Base-by-base conservation (phyloP, 2,329 filamentous ascomycete genomes). In the Alternaria atra region DNA sequence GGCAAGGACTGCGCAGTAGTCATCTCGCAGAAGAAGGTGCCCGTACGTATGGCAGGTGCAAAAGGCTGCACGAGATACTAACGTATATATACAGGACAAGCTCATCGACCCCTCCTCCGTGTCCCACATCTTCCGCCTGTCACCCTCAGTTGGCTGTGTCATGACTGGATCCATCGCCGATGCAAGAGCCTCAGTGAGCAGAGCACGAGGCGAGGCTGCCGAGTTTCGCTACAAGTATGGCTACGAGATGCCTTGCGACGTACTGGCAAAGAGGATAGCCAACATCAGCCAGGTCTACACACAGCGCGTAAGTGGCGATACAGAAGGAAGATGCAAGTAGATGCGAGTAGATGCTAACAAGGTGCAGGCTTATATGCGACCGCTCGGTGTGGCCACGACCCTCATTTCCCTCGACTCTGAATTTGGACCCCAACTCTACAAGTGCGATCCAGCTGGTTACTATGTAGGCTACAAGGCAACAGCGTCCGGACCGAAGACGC, bases 241-340 rank as follows among this genome's bases (percentile, higher is more conserved):
- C 76, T 99, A 99, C 82, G 95, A 99, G 86, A 99, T 99, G 95
- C 95, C 95, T 62, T 97, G 93, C 80, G 95, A 99, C 82, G 95
- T 93, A 53, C 84, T 99, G 75, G 92, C 95, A 68, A 99, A 99
- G 88, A 89, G 95, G 78, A 85, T 99, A 82, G 95, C 95, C 79
- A 99, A 99, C 83, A 97, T 99, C 84, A 97, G 93, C 82, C 95
- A 99, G 83, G 95, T 99, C 69, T 99, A 98, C 83, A 99, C 95
- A 72, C 95, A 99, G 84, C 86, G 93, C 81, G 95, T 98, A 83
- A 80, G 86, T 66, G 65, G 13, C 39, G 42, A 32, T 17, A 34
- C 13, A 37, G 13, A 30, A 23, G 43, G 40, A 53, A 52, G 46
- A 51, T 54, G 51, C 53, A 34, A 15, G 17, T 10, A 15, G 12